phyloP scores from a whole-genome alignment of 2,329 filamentous ascomycete species.

The Alternaria hordeiaustralica region DNA sequence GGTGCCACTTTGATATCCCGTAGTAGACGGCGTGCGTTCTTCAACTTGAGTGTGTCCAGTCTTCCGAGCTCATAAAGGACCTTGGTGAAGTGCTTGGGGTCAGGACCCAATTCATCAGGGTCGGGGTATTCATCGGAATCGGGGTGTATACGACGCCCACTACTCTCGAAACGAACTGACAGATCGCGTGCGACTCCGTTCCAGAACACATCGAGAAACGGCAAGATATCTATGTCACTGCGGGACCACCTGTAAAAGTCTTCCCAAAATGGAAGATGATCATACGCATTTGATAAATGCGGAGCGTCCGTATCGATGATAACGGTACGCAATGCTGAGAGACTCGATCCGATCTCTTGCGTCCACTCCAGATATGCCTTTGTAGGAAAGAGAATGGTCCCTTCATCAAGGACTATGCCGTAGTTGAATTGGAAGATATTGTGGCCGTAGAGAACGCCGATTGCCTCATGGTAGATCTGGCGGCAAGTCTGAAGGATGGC shows the following conservation, averaged over 20 bases:
- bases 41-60: neutral
- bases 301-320: too few species aligned
- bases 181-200: neutral
- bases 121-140: too few species aligned
- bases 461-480: neutral
- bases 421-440: neutral
- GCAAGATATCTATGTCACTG: accelerated
- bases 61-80: neutral
- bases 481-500: neutral
- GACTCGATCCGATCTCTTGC: too few species aligned
- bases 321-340: too few species aligned
- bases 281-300: too few species aligned
- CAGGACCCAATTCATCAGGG: too few species aligned
- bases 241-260: accelerated
- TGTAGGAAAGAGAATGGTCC: too few species aligned
- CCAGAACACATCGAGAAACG: neutral
- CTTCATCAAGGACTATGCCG: too few species aligned
- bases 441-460: neutral
- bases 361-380: too few species aligned
- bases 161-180: neutral
- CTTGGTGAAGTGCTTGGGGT: neutral
- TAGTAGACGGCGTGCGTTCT: neutral
- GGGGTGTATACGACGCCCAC: neutral
- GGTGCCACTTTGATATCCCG: accelerated
- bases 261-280: accelerated